Conservation (phyloP, 495 filamentous ascomycete genomes). For the Zalerion maritima region DNA sequence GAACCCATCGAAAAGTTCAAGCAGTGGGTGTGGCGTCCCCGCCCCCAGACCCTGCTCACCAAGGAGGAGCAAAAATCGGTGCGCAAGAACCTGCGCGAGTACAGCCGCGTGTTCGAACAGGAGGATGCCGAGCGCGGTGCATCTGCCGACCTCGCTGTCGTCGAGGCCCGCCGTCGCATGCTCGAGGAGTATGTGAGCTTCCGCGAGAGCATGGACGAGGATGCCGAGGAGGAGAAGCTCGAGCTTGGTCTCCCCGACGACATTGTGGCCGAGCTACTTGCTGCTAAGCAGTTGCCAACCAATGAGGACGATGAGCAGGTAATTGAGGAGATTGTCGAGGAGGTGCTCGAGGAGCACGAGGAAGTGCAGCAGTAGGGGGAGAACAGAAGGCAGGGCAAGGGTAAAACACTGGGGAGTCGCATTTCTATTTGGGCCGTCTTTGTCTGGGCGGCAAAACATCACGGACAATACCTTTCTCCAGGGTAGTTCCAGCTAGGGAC, state of each 20-base stretch:
- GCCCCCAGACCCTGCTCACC: conserved; percentile 72
- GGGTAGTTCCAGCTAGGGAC: too few relatives aligned
- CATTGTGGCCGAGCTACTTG: conserved; percentile 41
- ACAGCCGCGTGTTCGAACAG: conserved; percentile 85
- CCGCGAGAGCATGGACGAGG: conserved; percentile 58
- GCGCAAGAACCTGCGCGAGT: conserved; percentile 96
- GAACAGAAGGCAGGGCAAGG: too few relatives aligned
- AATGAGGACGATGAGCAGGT: conserved; percentile 47
- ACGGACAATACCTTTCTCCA: too few relatives aligned
- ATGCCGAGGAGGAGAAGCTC: conserved; percentile 56
- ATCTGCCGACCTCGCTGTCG: conserved; percentile 81
- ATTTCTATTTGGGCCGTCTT: too few relatives aligned
- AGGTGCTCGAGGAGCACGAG: conserved; percentile 87
- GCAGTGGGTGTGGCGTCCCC: conserved; percentile 88
- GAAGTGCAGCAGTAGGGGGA: too few relatives aligned
- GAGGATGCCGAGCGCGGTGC: conserved; percentile 84
- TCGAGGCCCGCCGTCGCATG: conserved; percentile 69
- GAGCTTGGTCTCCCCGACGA: conserved; percentile 51
- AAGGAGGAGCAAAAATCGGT: conserved; percentile 94
- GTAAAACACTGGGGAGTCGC: too few relatives aligned
- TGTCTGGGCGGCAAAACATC: too few relatives aligned
- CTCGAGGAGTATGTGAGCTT: conserved; percentile 86
- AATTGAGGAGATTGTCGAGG: conserved; percentile 82
- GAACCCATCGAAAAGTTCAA: conserved; percentile 94
- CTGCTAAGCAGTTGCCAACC: conserved; percentile 27